Evolutionary conservation across 1,139 yeast genomes (phyloP).

Genomic region (Taphrina wiesneri): DNA sequence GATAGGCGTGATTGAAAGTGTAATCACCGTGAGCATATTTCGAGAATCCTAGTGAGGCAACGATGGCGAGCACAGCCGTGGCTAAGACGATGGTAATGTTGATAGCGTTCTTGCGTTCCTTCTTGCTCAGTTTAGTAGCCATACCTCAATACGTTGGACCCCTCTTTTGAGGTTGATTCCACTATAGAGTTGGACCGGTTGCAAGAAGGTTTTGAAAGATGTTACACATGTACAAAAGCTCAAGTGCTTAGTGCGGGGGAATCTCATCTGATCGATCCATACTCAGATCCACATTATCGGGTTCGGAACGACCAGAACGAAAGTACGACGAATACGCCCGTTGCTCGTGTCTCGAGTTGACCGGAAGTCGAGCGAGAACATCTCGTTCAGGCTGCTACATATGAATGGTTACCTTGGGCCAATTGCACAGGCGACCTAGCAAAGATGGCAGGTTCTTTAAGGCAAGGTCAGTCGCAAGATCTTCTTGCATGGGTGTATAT

Average conservation of each 20-base stretch:
- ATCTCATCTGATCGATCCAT: not conserved
- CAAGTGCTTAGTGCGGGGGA: not conserved
- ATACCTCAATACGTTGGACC: too few relatives aligned
- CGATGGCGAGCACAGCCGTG: not conserved
- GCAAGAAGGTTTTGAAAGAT: not conserved
- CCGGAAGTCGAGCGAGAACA: not conserved
- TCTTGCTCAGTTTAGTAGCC: not conserved
- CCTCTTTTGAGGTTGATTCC: too few relatives aligned
- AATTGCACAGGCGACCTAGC: not conserved
- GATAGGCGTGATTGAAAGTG: not conserved
- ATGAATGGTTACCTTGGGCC: not conserved
- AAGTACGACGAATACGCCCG: not conserved
- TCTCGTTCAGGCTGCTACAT: not conserved
- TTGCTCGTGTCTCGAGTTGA: not conserved
- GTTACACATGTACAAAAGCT: too few relatives aligned
- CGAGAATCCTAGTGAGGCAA: slow-evolving; percentile 1
- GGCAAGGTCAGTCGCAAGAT: not conserved
- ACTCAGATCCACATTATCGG: not conserved
- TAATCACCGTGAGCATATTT: slow-evolving; percentile 3
- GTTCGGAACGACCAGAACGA: not conserved
- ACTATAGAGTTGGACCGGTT: not conserved
- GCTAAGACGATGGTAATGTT: not conserved
- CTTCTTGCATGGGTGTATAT: not conserved
- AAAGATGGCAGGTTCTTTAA: slow-evolving; percentile 10
- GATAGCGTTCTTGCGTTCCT: not conserved